phyloP scores from a whole-genome alignment of 768 basidiomycete genomes.

The Suillus bovinus region DNA sequence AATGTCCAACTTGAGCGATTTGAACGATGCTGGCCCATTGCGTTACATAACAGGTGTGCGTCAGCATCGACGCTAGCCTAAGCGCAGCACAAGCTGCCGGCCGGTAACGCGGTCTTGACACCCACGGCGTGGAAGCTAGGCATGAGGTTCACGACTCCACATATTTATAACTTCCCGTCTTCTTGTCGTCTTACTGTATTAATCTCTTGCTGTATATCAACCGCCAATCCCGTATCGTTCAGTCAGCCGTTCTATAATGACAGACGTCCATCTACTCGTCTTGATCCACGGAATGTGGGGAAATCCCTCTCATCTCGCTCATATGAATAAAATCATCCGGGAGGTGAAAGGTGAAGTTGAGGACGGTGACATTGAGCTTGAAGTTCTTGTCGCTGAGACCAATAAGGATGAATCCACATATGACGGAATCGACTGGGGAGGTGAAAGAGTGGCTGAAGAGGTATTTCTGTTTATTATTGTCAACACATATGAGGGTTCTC shows the following conservation, averaged over 20 bases:
- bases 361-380: constrained; percentile 33
- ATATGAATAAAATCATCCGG: constrained; percentile 52
- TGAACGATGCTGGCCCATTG: too few species aligned
- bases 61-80: too few species aligned
- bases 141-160: not conserved
- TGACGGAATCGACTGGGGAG: constrained; percentile 85
- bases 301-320: constrained; percentile 61
- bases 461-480: constrained; percentile 35
- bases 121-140: not conserved
- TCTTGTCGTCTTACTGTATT: not conserved
- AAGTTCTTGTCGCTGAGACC: constrained; percentile 63
- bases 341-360: constrained; percentile 45
- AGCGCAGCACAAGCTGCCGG: not conserved
- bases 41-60: too few species aligned
- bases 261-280: constrained; percentile 42
- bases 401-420: constrained; percentile 71
- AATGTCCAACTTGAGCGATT: too few species aligned
- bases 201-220: not conserved
- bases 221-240: not conserved
- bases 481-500: not conserved
- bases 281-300: constrained; percentile 81
- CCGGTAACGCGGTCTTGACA: not conserved
- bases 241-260: constrained; percentile 17
- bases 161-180: not conserved
- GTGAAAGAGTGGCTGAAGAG: constrained; percentile 79